phyloP scores from a whole-genome alignment of 2,329 filamentous ascomycete genomes.

The Xylariaceae sp. region DNA sequence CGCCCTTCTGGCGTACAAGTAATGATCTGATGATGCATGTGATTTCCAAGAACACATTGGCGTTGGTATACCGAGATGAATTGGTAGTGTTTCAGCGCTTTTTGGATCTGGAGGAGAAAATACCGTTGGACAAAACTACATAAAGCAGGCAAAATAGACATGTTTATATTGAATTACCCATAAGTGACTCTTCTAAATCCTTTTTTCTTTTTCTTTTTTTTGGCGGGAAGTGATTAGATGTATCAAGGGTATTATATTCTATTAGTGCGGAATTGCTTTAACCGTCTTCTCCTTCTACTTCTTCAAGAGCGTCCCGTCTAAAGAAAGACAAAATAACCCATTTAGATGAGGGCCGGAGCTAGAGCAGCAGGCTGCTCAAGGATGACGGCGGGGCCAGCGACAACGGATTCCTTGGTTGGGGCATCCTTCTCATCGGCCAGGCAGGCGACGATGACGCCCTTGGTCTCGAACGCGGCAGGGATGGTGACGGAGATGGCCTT shows the following conservation, averaged over 20 bases:
- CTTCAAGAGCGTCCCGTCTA: no score
- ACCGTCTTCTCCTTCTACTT: no score
- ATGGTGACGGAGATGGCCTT: conserved; percentile 31
- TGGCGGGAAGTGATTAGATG: no score
- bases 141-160: no score
- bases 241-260: no score
- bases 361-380: conserved; percentile 33
- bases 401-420: conserved; percentile 34
- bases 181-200: no score
- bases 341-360: conserved; percentile 16
- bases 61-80: conserved; percentile 3
- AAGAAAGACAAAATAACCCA: no score
- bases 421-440: conserved; percentile 35
- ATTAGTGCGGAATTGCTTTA: no score
- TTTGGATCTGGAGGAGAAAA: conserved; percentile 4
- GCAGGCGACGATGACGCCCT: conserved; percentile 35
- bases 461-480: conserved; percentile 34
- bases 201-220: no score
- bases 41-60: not conserved
- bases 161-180: no score
- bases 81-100: conserved; percentile 5
- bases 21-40: not conserved
- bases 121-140: conserved; percentile 2
- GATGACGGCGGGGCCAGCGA: conserved; percentile 37
- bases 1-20: not conserved